Conservation (phyloP, 768 basidiomycete genomes). For the Clathrus columnatus region DNA sequence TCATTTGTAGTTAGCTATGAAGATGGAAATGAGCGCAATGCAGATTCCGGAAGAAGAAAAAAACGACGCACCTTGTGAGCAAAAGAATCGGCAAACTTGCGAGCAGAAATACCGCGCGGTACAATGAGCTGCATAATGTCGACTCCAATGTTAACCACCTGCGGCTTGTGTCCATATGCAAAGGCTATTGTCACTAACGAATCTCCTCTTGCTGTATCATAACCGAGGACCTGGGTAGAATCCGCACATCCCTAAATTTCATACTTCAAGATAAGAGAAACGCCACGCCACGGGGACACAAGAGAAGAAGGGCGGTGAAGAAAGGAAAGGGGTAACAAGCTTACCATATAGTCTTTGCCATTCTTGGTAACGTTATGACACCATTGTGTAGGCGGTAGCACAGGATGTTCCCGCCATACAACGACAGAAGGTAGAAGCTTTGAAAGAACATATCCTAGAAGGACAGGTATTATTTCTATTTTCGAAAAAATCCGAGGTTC, state of each 20-base stretch:
- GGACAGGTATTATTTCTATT: neutral
- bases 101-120: constrained; percentile 47
- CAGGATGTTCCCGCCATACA: neutral
- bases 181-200: constrained; percentile 37
- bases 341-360: constrained; percentile 9
- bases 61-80: constrained; percentile 56
- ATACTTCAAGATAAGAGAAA: neutral
- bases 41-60: neutral
- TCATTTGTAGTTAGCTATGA: constrained; percentile 43
- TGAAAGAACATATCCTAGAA: constrained; percentile 10
- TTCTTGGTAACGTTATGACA: constrained; percentile 2
- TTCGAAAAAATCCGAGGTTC: neutral
- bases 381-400: neutral
- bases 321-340: neutral
- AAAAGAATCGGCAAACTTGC: constrained; percentile 62
- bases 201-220: constrained; percentile 15
- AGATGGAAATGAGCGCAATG: constrained; percentile 7
- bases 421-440: constrained; percentile 6
- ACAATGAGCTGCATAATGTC: constrained; percentile 61
- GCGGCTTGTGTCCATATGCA: constrained; percentile 55
- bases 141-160: constrained; percentile 74
- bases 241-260: neutral
- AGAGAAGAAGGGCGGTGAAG: neutral
- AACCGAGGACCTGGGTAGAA: constrained; percentile 12
- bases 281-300: neutral